These are phyloP conservation scores for Geranium incanum DNA, from an alignment of 441 rosid species.

Conservation along the genomic window DNA sequence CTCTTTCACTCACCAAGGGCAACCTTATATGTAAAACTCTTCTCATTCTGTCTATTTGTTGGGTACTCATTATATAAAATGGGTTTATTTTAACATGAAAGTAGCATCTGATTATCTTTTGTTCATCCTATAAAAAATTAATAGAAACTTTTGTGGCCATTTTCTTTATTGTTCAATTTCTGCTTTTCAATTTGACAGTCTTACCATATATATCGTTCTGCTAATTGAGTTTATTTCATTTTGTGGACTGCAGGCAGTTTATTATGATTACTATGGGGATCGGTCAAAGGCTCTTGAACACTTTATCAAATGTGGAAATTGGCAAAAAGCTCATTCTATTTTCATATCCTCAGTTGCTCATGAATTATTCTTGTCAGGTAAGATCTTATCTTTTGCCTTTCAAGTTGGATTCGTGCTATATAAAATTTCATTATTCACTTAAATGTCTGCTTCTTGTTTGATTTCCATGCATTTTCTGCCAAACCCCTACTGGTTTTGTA, in stretches of 20 bases:
- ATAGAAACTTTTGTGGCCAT: not conserved
- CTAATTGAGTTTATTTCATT: constrained; percentile 15
- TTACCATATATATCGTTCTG: constrained; percentile 8
- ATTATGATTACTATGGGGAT: constrained; percentile 61
- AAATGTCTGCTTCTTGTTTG: not conserved
- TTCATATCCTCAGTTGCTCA: constrained; percentile 74
- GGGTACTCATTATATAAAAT: not conserved
- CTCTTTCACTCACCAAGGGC: constrained; percentile 16
- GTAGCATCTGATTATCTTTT: not conserved
- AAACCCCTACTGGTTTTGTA: not conserved
- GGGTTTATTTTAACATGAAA: not conserved
- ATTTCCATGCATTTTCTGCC: constrained; percentile 2
- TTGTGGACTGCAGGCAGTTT: constrained; percentile 60
- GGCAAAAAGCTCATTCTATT: constrained; percentile 89
- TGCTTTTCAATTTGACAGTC: not conserved
- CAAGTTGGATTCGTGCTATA: not conserved
- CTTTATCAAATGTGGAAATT: constrained; percentile 67
- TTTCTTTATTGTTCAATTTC: not conserved
- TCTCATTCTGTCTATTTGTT: constrained; percentile 13
- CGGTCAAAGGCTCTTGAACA: constrained; percentile 74
- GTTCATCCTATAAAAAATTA: not conserved
- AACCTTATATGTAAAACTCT: constrained; percentile 5
- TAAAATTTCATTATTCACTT: constrained; percentile 4
- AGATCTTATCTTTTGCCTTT: constrained; percentile 17
- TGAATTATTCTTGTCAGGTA: constrained; percentile 72